Percentiles rank a stretch among this genome's conserved stretches.
Evolutionary conservation across 495 filamentous ascomycete genomes (phyloP).

Genomic region (Hypoxylon lenormandii): DNA sequence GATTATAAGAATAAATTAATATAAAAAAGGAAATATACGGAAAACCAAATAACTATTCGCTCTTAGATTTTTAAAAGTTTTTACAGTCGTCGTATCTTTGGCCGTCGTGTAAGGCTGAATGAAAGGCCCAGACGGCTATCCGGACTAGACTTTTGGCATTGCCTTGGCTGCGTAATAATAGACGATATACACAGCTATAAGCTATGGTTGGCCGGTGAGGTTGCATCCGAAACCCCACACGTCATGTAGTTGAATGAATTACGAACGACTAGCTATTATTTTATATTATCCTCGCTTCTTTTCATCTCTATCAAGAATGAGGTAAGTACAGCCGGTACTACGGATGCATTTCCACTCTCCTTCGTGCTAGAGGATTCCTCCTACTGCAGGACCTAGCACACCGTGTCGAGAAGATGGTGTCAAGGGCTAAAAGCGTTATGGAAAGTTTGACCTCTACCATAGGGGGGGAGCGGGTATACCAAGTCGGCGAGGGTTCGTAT

Average conservation of each 20-base stretch:
- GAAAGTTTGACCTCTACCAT: constrained; percentile 26
- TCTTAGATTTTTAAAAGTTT: neutral
- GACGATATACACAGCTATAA: constrained; percentile 17
- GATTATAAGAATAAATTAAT: no score
- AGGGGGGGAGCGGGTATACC: constrained; percentile 5
- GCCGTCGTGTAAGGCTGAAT: constrained; percentile 28
- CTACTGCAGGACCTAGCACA: constrained; percentile 33
- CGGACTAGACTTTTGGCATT: constrained; percentile 20
- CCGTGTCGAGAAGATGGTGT: constrained; percentile 30
- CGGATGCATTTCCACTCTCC: constrained; percentile 8
- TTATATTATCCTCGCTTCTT: constrained; percentile 28
- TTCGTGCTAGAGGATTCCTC: constrained; percentile 22
- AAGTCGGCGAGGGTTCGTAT: constrained; percentile 7
- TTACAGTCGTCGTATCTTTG: neutral
- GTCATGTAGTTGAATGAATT: constrained; percentile 18
- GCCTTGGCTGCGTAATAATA: constrained; percentile 29
- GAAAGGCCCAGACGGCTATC: constrained; percentile 7
- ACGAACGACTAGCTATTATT: constrained; percentile 3
- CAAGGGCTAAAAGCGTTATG: constrained; percentile 27
- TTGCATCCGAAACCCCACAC: constrained; percentile 36
- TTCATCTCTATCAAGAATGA: constrained; percentile 12
- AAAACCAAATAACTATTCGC: neutral
- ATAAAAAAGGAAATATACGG: neutral
- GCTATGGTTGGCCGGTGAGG: constrained; percentile 27
- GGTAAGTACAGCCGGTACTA: constrained; percentile 39